phyloP scores from a whole-genome alignment of 768 basidiomycete species.

The Sutorius australiensis region DNA sequence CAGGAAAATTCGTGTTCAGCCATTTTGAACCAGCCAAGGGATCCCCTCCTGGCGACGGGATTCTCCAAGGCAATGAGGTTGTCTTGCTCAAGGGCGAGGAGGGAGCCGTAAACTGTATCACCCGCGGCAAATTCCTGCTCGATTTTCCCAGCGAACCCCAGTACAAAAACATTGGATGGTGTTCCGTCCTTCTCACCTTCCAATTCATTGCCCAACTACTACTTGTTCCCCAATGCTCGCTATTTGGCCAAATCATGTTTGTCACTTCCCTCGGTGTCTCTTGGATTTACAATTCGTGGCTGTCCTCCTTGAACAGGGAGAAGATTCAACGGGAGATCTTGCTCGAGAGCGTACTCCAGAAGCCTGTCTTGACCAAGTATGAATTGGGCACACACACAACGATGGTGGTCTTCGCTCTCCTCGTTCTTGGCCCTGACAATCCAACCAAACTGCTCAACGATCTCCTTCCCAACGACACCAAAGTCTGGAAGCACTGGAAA shows the following conservation, averaged over 20 bases:
- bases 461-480: slow-evolving; percentile 29
- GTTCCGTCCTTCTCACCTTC: slow-evolving; percentile 29
- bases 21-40: slow-evolving; percentile 26
- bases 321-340: slow-evolving; percentile 26
- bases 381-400: slow-evolving; percentile 25
- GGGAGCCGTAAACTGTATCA: slow-evolving; percentile 30
- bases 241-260: slow-evolving; percentile 37
- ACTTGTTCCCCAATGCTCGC: slow-evolving; percentile 30
- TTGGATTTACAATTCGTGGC: slow-evolving; percentile 34
- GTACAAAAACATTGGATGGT: slow-evolving; percentile 28
- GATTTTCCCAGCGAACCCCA: slow-evolving; percentile 24
- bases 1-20: slow-evolving; percentile 26
- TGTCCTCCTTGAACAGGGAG: slow-evolving; percentile 37
- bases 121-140: slow-evolving; percentile 31
- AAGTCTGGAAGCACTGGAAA: slow-evolving; percentile 29
- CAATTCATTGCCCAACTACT: slow-evolving; percentile 36
- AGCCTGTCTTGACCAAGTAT: slow-evolving; percentile 23
- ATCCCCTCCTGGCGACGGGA: slow-evolving; percentile 31
- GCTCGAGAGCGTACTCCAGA: slow-evolving; percentile 20
- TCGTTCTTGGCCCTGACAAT: slow-evolving; percentile 20
- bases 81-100: slow-evolving; percentile 30
- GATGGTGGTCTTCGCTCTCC: slow-evolving; percentile 23
- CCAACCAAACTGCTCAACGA: slow-evolving; percentile 19
- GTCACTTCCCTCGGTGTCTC: slow-evolving; percentile 32
- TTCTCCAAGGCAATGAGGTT: slow-evolving; percentile 24